A percentile compares a stretch with the other conserved stretches of the same genome.
These are phyloP conservation scores for Jatropha curcas DNA, from an alignment of 345 rosid species.

Conservation along the genomic window DNA sequence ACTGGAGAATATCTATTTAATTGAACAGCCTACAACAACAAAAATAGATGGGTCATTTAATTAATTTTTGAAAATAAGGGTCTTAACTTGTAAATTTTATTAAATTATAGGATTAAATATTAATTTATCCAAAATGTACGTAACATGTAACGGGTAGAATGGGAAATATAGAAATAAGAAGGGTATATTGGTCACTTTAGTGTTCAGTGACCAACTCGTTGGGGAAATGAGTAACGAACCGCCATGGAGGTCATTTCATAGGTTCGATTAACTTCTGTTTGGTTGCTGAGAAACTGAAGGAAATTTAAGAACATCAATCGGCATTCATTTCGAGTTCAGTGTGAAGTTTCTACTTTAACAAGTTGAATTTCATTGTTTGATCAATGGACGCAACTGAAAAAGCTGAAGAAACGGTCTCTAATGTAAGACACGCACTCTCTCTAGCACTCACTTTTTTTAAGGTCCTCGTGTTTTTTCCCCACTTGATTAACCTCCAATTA, in stretches of 20 bases:
- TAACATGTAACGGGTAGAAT: too few relatives aligned
- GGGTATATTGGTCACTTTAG: not conserved
- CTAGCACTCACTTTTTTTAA: too few relatives aligned
- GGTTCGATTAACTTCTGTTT: not conserved
- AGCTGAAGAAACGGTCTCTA: constrained; percentile 3
- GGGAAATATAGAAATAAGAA: too few relatives aligned
- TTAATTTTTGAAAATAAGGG: too few relatives aligned
- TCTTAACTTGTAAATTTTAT: too few relatives aligned
- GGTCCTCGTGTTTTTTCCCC: not conserved
- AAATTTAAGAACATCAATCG: not conserved
- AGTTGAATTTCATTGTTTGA: not conserved
- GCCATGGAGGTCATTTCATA: not conserved
- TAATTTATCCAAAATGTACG: too few relatives aligned
- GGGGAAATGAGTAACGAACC: not conserved
- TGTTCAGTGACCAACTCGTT: not conserved
- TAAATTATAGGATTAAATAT: too few relatives aligned
- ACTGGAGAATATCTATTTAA: too few relatives aligned
- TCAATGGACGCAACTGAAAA: constrained; percentile 17
- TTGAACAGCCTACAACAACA: too few relatives aligned
- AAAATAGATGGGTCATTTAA: too few relatives aligned
- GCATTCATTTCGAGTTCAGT: not conserved
- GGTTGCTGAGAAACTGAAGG: not conserved
- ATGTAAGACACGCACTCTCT: constrained; percentile 11
- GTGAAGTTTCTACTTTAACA: not conserved
- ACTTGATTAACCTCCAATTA: not conserved